Conservation (phyloP, 2,329 filamentous ascomycete genomes). For the Aureobasidium sp. region DNA sequence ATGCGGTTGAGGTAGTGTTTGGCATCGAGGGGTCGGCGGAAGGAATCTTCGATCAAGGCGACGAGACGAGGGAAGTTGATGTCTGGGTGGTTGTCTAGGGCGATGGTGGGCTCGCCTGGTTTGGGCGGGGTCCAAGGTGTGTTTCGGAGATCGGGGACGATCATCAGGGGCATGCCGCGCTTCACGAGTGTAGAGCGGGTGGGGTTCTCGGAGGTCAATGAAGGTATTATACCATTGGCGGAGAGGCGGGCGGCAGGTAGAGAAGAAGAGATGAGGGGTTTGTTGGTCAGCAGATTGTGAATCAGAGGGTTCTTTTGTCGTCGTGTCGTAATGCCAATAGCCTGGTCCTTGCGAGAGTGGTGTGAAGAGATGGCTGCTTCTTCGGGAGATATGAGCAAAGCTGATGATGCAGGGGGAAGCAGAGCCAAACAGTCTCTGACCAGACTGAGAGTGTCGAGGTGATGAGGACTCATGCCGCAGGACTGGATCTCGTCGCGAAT, state of each 20-base stretch:
- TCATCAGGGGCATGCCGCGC: slow-evolving; percentile 79
- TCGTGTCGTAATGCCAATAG: slow-evolving; percentile 46
- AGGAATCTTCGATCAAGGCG: slow-evolving; percentile 88
- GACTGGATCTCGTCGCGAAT: slow-evolving; percentile 51
- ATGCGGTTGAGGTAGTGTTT: slow-evolving; percentile 77
- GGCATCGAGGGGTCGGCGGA: slow-evolving; percentile 75
- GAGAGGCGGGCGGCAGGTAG: slow-evolving; percentile 64
- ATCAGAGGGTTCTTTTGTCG: slow-evolving; percentile 76
- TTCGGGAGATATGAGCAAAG: slow-evolving; percentile 76
- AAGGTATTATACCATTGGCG: slow-evolving; percentile 25
- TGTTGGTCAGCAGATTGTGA: slow-evolving; percentile 92
- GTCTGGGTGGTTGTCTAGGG: slow-evolving; percentile 63
- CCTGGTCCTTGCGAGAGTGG: slow-evolving; percentile 13
- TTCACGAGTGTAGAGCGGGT: slow-evolving; percentile 62
- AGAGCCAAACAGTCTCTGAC: slow-evolving; percentile 64
- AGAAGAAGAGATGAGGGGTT: slow-evolving; percentile 86
- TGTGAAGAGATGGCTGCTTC: slow-evolving; percentile 63
- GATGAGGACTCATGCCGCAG: slow-evolving; percentile 30
- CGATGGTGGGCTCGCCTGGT: slow-evolving; percentile 52
- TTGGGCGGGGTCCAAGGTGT: slow-evolving; percentile 62
- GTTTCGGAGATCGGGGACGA: slow-evolving; percentile 64
- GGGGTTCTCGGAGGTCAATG: slow-evolving; percentile 26
- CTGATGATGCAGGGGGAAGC: slow-evolving; percentile 77
- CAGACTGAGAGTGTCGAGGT: slow-evolving; percentile 66
- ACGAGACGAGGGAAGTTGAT: slow-evolving; percentile 80